phyloP scores from a whole-genome alignment of 1,284 basidiomycete genomes.

The Schizopora paradoxa region DNA sequence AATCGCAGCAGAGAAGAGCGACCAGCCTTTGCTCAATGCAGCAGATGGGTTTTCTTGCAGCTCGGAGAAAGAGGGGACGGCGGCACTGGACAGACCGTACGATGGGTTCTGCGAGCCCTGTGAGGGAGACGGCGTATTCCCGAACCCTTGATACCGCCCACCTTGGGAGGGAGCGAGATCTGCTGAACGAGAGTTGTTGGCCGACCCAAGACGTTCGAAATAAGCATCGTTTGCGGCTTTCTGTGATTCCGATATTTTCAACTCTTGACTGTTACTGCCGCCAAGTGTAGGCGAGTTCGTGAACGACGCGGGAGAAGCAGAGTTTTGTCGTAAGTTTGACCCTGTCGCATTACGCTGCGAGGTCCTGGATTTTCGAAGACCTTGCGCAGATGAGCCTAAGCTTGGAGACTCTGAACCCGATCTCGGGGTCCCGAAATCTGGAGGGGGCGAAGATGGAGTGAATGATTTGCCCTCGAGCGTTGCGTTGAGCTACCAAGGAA shows the following conservation, averaged over 20 bases:
- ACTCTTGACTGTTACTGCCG: slow-evolving; percentile 36
- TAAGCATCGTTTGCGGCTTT: slow-evolving; percentile 73
- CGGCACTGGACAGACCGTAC: slow-evolving; percentile 61
- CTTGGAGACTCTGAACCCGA: slow-evolving; percentile 38
- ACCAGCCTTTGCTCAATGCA: slow-evolving; percentile 83
- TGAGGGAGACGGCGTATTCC: slow-evolving; percentile 59
- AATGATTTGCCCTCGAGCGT: slow-evolving; percentile 65
- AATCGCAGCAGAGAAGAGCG: slow-evolving; percentile 71
- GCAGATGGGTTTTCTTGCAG: slow-evolving; percentile 73
- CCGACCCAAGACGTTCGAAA: slow-evolving; percentile 66
- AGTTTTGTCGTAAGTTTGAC: slow-evolving; percentile 43
- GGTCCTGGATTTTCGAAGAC: slow-evolving; percentile 70
- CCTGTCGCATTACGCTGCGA: slow-evolving; percentile 48
- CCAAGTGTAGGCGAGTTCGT: slow-evolving; percentile 33
- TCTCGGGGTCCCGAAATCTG: slow-evolving; percentile 31
- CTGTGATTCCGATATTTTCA: slow-evolving; percentile 41
- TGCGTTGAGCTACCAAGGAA: slow-evolving; percentile 54
- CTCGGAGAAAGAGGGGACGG: slow-evolving; percentile 66
- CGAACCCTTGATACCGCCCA: slow-evolving; percentile 81
- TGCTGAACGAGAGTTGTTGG: slow-evolving; percentile 64
- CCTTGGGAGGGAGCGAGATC: slow-evolving; percentile 82
- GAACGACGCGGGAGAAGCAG: slow-evolving; percentile 50
- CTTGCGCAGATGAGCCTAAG: slow-evolving; percentile 62
- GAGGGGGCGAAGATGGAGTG: slow-evolving; percentile 62
- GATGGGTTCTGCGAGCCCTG: slow-evolving; percentile 49